Conservation (phyloP, 805 yeast species). For the Maudiozyma turicensis region DNA sequence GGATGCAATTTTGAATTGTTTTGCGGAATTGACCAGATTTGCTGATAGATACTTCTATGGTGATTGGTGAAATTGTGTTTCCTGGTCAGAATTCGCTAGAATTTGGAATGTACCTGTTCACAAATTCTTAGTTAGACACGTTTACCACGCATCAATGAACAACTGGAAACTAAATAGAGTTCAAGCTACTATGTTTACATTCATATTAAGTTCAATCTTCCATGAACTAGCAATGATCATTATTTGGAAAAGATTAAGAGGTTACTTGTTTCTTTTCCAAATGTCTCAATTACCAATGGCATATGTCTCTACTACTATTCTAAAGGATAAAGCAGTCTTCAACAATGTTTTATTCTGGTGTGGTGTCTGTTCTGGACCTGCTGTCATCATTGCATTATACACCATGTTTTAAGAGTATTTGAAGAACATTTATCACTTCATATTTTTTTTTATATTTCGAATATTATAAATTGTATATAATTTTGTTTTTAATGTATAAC, state of each 20-base stretch:
- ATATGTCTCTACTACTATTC: conserved; percentile 44
- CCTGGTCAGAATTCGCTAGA: conserved; percentile 89
- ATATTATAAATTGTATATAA: background rate
- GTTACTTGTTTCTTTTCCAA: conserved; percentile 71
- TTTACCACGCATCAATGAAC: conserved; percentile 82
- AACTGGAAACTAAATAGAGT: conserved; percentile 54
- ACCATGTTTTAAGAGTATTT: conserved; percentile 45
- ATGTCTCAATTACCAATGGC: conserved; percentile 83
- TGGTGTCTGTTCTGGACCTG: conserved; percentile 85
- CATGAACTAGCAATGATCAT: conserved; percentile 93
- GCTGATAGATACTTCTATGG: conserved; percentile 92
- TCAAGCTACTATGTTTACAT: conserved; percentile 69
- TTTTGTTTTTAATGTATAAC: background rate
- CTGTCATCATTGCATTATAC: conserved; percentile 77
- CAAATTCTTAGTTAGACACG: conserved; percentile 80
- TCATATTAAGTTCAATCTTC: conserved; percentile 66
- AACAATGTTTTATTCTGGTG: conserved; percentile 86
- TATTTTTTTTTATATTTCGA: background rate
- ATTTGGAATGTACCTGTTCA: conserved; percentile 96
- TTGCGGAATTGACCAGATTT: conserved; percentile 79
- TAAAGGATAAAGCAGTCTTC: conserved; percentile 46
- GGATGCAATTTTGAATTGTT: conserved; percentile 85
- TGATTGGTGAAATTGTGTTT: conserved; percentile 94
- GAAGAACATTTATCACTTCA: too few relatives aligned
- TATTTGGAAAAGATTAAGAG: conserved; percentile 68